phyloP scores from a whole-genome alignment of 805 yeast species.

The Myxozyma melibiosi region DNA sequence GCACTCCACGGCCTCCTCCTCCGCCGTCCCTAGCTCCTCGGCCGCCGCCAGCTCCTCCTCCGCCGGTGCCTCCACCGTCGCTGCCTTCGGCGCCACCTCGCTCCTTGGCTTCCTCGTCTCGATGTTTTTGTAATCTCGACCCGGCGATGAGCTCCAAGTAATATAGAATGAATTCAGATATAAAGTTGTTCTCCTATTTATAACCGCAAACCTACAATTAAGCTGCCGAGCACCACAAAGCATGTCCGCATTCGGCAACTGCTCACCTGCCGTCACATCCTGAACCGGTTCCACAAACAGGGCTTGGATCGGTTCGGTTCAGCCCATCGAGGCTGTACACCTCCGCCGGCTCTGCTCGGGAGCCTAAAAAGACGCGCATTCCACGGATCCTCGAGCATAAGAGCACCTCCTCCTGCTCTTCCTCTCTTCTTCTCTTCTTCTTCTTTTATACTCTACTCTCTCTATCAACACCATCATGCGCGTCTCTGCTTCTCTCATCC shows the following conservation, averaged over 20 bases:
- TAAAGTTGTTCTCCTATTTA: no score
- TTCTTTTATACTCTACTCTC: not conserved
- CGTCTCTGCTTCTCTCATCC: not conserved
- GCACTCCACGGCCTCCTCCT: not conserved
- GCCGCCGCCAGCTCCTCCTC: slow-evolving; percentile 10
- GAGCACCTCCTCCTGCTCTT: no score
- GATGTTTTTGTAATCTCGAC: slow-evolving; percentile 12
- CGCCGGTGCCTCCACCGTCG: slow-evolving; percentile 16
- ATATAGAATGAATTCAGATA: no score
- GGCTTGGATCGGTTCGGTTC: not conserved
- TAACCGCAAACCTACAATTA: no score
- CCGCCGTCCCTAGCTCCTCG: not conserved
- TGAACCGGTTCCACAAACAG: not conserved
- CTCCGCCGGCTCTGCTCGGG: not conserved
- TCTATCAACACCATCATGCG: not conserved
- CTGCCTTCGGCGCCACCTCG: slow-evolving; percentile 10
- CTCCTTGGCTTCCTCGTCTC: slow-evolving; percentile 8
- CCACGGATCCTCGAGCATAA: no score
- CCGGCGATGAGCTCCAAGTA: no score
- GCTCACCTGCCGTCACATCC: no score
- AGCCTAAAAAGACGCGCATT: not conserved
- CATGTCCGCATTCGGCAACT: no score
- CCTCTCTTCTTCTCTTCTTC: not conserved
- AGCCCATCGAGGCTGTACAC: slow-evolving; percentile 1
- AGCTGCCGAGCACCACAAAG: no score